A percentile compares a stretch with the other conserved stretches of the same genome.
phyloP scores from a whole-genome alignment of 176 grass and related monocot species.

The Thinopyrum elongatum region DNA sequence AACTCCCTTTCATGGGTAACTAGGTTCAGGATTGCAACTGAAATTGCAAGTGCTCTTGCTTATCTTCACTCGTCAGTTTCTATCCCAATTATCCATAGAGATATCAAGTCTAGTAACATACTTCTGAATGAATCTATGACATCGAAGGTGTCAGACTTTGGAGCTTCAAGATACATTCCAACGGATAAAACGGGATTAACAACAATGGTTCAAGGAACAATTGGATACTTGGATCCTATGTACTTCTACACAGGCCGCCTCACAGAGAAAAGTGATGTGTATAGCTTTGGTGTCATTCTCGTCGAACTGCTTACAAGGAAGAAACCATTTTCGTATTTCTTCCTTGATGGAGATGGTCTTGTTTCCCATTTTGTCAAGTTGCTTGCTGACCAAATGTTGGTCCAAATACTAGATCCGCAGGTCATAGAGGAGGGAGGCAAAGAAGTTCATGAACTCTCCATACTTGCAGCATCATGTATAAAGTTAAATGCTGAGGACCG shows the following conservation, averaged over 20 bases:
- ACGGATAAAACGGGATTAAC: not conserved
- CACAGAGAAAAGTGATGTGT: not conserved
- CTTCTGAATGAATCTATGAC: not conserved
- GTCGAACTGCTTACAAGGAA: not conserved
- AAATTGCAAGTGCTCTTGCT: not conserved
- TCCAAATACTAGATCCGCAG: not conserved
- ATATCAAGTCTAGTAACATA: slow-evolving; percentile 1
- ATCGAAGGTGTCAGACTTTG: not conserved
- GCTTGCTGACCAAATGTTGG: not conserved
- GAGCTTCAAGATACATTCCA: not conserved
- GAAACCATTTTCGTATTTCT: not conserved
- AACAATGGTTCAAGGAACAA: slow-evolving; percentile 3
- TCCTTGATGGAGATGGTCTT: not conserved
- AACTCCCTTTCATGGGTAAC: not conserved
- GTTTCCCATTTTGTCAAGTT: not conserved
- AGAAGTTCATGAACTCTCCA: not conserved
- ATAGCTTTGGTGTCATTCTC: not conserved
- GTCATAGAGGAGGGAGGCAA: not conserved
- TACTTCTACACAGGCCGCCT: not conserved
- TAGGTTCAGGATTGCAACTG: not conserved
- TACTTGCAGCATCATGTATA: not conserved
- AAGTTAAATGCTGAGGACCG: not conserved
- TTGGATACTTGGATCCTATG: not conserved
- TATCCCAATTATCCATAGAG: not conserved
- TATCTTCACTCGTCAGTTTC: not conserved